Evolutionary conservation across 176 grass and related monocot species (phyloP).

Genomic region (Aegilops sharonensis): DNA sequence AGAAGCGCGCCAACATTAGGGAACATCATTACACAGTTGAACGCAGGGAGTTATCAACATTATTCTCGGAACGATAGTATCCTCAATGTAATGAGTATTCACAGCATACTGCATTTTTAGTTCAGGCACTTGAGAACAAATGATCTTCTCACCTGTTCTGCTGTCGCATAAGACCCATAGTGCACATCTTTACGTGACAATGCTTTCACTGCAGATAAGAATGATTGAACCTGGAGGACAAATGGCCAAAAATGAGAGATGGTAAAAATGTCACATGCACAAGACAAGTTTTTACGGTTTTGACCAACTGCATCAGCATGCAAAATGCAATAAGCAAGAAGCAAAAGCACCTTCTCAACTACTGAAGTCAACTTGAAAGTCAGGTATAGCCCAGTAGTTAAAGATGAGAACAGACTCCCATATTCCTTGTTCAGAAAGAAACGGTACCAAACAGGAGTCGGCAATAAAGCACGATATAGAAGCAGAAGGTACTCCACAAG

Average conservation of each 20-base stretch:
- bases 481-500: slow-evolving; percentile 93
- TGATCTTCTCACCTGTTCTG: slow-evolving; percentile 79
- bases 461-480: slow-evolving; percentile 88
- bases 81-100: not conserved
- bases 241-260: slow-evolving; percentile 12
- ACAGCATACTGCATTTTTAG: slow-evolving; percentile 8
- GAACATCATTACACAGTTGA: not conserved
- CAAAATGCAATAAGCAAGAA: slow-evolving; percentile 11
- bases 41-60: not conserved
- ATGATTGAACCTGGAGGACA: slow-evolving; percentile 89
- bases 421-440: slow-evolving; percentile 99
- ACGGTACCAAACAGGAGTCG: slow-evolving; percentile 95
- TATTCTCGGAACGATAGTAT: not conserved
- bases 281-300: not conserved
- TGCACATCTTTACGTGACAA: slow-evolving; percentile 94
- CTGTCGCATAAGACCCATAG: slow-evolving; percentile 94
- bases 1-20: not conserved
- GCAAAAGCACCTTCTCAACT: slow-evolving; percentile 80
- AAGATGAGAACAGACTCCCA: slow-evolving; percentile 95
- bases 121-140: slow-evolving; percentile 18
- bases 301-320: not conserved
- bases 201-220: slow-evolving; percentile 84
- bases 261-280: not conserved
- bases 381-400: slow-evolving; percentile 91
- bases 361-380: slow-evolving; percentile 98